Evolutionary conservation across 768 basidiomycete genomes (phyloP).

Genomic region (Lactarius pseudohatsudake): DNA sequence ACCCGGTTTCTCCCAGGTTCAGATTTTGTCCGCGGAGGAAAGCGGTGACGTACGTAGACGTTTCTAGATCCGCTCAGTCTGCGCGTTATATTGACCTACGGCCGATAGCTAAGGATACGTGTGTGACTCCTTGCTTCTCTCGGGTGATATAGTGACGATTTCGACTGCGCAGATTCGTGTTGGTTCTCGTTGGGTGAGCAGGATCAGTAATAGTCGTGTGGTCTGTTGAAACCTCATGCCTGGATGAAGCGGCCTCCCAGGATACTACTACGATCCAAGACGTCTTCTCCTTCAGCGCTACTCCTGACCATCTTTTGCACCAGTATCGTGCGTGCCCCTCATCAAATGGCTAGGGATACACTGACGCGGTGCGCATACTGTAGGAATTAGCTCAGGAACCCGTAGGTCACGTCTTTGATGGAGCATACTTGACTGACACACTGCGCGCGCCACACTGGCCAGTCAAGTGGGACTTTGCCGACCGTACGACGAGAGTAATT

Average conservation of each 20-base stretch:
- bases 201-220: neutral
- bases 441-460: neutral
- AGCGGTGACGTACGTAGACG: constrained; percentile 15
- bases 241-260: neutral
- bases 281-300: constrained; percentile 8
- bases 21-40: constrained; percentile 17
- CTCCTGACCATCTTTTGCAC: neutral
- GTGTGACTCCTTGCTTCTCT: constrained; percentile 3
- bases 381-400: constrained; percentile 22
- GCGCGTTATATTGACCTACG: neutral
- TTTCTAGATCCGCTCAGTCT: neutral
- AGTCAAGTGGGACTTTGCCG: constrained; percentile 23
- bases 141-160: neutral
- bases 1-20: constrained; percentile 5
- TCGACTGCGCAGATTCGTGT: constrained; percentile 8
- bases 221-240: neutral
- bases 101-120: constrained; percentile 19
- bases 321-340: constrained; percentile 12
- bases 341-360: neutral
- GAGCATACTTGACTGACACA: neutral
- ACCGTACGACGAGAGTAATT: constrained; percentile 20
- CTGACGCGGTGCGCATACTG: neutral
- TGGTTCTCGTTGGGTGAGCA: constrained; percentile 20
- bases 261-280: neutral
- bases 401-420: constrained; percentile 5